Evolutionary conservation across 1,139 yeast species (phyloP).

Genomic region (Protomyces gravidus): DNA sequence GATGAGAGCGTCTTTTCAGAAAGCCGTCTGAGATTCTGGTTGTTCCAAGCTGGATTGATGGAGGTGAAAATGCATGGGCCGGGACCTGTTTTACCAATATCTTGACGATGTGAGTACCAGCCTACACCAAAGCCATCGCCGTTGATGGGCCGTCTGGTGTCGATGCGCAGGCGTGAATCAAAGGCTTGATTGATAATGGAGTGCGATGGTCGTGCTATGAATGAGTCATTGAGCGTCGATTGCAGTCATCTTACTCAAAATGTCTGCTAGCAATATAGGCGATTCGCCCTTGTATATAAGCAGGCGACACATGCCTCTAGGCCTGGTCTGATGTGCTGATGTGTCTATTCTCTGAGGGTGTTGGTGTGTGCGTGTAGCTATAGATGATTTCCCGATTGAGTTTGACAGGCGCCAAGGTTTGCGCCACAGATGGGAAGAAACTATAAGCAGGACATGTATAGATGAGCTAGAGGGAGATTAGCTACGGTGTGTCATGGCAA

Average conservation of each 20-base stretch:
- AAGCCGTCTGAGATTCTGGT: conserved; percentile 75
- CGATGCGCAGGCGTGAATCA: conserved; percentile 81
- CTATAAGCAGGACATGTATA: too few species aligned
- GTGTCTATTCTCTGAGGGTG: too few species aligned
- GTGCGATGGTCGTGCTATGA: conserved; percentile 16
- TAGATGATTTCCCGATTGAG: background rate
- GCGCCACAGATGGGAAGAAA: too few species aligned
- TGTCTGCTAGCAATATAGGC: conserved; percentile 18
- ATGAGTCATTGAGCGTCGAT: too few species aligned
- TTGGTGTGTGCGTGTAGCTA: too few species aligned
- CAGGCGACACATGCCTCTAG: conserved; percentile 21
- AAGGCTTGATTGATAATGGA: conserved; percentile 58
- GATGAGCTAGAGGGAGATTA: too few species aligned
- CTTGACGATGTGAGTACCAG: conserved; percentile 60
- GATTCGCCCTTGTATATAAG: conserved; percentile 27
- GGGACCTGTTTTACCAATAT: conserved; percentile 50
- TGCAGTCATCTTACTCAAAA: conserved; percentile 15
- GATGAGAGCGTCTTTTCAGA: conserved; percentile 82
- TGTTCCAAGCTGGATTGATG: conserved; percentile 95
- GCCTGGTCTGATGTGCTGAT: too few species aligned
- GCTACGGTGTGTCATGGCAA: too few species aligned
- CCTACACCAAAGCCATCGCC: conserved; percentile 99
- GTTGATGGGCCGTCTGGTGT: conserved; percentile 79
- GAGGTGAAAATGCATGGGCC: conserved; percentile 87
- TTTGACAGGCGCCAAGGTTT: conserved; percentile 5